Evolutionary conservation across 1,284 basidiomycete genomes (phyloP), one percentile per base, ranked within the genome.

Genomic region (Tilletia indica): DNA sequence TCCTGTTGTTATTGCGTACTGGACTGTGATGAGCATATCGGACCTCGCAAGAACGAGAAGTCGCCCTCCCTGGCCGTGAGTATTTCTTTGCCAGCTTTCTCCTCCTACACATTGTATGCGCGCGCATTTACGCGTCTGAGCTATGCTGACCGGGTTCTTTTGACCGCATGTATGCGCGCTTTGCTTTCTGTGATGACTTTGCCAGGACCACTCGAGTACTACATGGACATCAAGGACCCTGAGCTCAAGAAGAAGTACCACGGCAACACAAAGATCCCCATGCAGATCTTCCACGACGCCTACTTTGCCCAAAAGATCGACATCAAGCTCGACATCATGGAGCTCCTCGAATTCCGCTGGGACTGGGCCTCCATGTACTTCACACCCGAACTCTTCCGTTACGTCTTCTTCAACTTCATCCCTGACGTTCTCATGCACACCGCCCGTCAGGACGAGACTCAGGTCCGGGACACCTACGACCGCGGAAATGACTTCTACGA

Each of bases 271-370:
- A 98, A 97, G 87, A 97, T 99, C 76, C 95, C 95, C 67, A 97
- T 97, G 91, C 94, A 99, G 86, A 86, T 92, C 77, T 97, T 97
- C 88, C 92, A 99, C 85, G 97, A 99, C 87, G 93, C 93, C 75
- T 99, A 93, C 87, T 98, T 99, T 86, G 94, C 96, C 74, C 91
- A 91, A 76, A 97, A 97, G 87, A 90, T 96, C 75, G 94, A 98
- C 76, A 92, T 98, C 85, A 98, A 97, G 74, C 94, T 92, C 75
- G 94, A 98, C 83, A 91, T 98, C 68, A 88, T 98, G 77, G 94
- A 97, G 66, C 89, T 93, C 70, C 87, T 99, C 87, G 97, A 99
- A 86, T 91, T 93, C 81, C 90, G 96, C 75, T 93, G 96, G 82
- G 96, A 98, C 87, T 99, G 94, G 93, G 90, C 93, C 47, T 91